Conservation (phyloP, 2,329 filamentous ascomycete species). For the Paradendryphiella salina region DNA sequence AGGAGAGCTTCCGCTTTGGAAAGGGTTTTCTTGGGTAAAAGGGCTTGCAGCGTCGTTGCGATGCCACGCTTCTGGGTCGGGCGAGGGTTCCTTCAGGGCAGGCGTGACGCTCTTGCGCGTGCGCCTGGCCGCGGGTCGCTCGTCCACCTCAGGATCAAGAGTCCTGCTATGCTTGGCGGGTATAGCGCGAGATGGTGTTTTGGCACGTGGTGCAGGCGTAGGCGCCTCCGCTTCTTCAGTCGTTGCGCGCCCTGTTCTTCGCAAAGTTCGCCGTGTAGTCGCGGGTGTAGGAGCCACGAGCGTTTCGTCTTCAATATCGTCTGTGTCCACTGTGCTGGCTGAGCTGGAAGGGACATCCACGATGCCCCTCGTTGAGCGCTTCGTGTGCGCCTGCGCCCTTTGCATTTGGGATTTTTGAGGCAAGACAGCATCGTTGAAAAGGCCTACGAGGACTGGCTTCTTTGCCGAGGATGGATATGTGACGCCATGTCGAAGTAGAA, state of each 20-base stretch:
- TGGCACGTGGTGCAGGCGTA: constrained; percentile 28
- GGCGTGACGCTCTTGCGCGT: constrained; percentile 47
- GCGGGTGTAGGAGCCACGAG: constrained; percentile 51
- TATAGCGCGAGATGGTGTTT: constrained; percentile 44
- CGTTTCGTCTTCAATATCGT: constrained; percentile 57
- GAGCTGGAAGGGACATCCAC: constrained; percentile 67
- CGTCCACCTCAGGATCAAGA: constrained; percentile 42
- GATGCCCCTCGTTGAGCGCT: constrained; percentile 87
- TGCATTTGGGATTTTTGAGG: constrained; percentile 79
- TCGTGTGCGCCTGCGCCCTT: constrained; percentile 73
- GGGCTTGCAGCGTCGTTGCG: constrained; percentile 60
- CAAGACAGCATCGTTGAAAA: constrained; percentile 78
- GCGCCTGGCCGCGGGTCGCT: constrained; percentile 42
- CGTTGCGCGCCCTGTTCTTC: constrained; percentile 49
- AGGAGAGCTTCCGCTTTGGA: constrained; percentile 82
- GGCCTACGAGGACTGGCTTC: constrained; percentile 81
- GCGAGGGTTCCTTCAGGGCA: constrained; percentile 50
- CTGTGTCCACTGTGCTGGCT: constrained; percentile 59
- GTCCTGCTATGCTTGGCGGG: constrained; percentile 51
- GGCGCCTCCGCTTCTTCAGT: constrained; percentile 41
- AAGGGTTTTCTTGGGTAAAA: constrained; percentile 90
- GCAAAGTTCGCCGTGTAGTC: constrained; percentile 31
- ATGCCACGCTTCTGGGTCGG: constrained; percentile 55
- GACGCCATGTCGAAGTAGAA: constrained; percentile 86
- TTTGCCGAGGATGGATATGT: constrained; percentile 87